A percentile compares a stretch with the other conserved stretches of the same genome.
Evolutionary conservation across 768 basidiomycete species (phyloP).

Genomic region (Mycena maculata): DNA sequence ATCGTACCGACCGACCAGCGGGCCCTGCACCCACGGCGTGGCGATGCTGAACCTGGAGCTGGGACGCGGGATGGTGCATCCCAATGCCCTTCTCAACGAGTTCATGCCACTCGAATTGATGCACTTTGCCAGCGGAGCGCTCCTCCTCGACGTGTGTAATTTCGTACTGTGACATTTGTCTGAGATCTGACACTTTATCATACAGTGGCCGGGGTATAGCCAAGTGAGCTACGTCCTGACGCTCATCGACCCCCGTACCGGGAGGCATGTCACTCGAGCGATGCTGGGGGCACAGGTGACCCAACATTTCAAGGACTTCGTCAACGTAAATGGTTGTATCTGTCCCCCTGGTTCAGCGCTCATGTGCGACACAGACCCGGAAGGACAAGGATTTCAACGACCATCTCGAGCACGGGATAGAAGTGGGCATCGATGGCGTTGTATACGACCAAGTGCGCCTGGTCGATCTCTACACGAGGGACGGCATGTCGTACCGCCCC

Average conservation of each 20-base stretch:
- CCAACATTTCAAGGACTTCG: constrained; percentile 29
- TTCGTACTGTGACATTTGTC: not conserved
- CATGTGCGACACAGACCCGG: constrained; percentile 1
- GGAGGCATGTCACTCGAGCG: constrained; percentile 25
- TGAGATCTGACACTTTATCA: not conserved
- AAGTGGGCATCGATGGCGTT: constrained; percentile 23
- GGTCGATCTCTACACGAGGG: constrained; percentile 26
- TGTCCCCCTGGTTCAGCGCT: not conserved
- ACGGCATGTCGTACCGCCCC: constrained; percentile 23
- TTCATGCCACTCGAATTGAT: constrained; percentile 4
- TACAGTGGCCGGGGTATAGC: constrained; percentile 33
- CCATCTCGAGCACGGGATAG: not conserved
- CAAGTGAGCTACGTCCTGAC: constrained; percentile 20
- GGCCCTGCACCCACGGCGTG: constrained; percentile 30
- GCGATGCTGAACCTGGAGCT: constrained; percentile 30
- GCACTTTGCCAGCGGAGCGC: constrained; percentile 5
- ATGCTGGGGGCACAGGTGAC: constrained; percentile 25
- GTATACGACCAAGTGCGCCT: constrained; percentile 31
- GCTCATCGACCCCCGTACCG: constrained; percentile 24
- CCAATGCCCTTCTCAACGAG: not conserved
- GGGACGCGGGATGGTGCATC: constrained; percentile 11
- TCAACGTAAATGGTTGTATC: constrained; percentile 4
- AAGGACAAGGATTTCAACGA: constrained; percentile 1
- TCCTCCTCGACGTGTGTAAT: constrained; percentile 19
- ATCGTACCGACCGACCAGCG: constrained; percentile 20